Conservation (phyloP, 2,329 filamentous ascomycete genomes). For the Falciphora oryzae region DNA sequence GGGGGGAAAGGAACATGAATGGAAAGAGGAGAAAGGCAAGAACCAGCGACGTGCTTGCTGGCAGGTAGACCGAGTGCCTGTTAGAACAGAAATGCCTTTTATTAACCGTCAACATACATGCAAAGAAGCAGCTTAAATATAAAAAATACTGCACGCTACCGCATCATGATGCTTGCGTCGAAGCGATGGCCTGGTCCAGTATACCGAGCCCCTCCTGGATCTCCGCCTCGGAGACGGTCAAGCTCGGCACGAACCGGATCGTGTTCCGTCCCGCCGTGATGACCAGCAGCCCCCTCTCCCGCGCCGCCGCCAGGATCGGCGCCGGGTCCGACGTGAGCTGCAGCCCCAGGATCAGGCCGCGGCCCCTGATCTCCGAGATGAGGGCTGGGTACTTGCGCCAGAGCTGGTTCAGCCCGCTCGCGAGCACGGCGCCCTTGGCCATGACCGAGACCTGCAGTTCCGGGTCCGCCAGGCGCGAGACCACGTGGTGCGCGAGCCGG, state of each 20-base stretch:
- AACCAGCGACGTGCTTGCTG: too few species aligned
- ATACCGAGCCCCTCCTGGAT: constrained; percentile 74
- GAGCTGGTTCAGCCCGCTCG: constrained; percentile 40
- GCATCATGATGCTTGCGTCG: constrained; percentile 23
- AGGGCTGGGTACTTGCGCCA: constrained; percentile 55
- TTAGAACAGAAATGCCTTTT: not conserved
- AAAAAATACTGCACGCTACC: too few species aligned
- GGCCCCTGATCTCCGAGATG: constrained; percentile 73
- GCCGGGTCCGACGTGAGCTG: constrained; percentile 72
- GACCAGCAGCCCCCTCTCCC: constrained; percentile 80
- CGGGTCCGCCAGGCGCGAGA: constrained; percentile 67
- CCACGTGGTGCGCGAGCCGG: constrained; percentile 79
- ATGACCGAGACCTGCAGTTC: constrained; percentile 64
- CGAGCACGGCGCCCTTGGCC: constrained; percentile 54
- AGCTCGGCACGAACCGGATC: constrained; percentile 81
- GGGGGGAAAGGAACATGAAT: too few species aligned
- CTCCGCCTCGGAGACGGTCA: constrained; percentile 75
- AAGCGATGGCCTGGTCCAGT: constrained; percentile 59
- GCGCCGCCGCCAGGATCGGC: constrained; percentile 73
- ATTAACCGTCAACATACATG: not conserved
- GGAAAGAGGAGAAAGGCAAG: too few species aligned
- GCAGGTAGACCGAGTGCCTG: too few species aligned
- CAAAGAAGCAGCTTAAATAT: not conserved
- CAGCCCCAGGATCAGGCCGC: constrained; percentile 78
- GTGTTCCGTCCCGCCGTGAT: constrained; percentile 94